phyloP scores from a whole-genome alignment of 2,329 filamentous ascomycete genomes.

The Tolypocladium tropicale region DNA sequence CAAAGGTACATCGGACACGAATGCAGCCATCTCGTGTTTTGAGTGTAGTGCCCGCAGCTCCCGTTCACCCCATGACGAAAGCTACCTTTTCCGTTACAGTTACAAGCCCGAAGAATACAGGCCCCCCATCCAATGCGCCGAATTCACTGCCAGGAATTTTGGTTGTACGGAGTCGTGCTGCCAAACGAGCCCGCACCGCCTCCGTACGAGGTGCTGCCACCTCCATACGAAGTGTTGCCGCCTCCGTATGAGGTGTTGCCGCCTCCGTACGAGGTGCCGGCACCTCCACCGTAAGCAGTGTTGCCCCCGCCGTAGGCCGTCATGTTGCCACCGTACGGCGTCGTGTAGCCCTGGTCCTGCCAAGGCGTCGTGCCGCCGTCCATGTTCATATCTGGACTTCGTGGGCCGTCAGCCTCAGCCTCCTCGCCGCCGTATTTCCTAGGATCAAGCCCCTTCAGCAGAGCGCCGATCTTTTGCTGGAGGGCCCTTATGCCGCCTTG shows the following conservation, averaged over 20 bases:
- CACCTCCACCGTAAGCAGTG: constrained; percentile 53
- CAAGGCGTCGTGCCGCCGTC: constrained; percentile 44
- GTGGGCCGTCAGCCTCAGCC: constrained; percentile 51
- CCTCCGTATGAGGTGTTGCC: constrained; percentile 23
- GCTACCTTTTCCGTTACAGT: neutral
- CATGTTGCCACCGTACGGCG: constrained; percentile 50
- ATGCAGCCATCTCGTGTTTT: neutral
- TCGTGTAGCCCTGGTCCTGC: constrained; percentile 57
- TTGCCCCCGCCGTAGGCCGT: constrained; percentile 56
- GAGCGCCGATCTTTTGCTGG: constrained; percentile 77
- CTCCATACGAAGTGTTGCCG: constrained; percentile 28
- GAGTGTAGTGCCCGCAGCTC: neutral
- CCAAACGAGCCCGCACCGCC: constrained; percentile 36
- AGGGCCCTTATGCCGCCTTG: constrained; percentile 80
- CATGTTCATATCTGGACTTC: constrained; percentile 55
- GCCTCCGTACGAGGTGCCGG: constrained; percentile 26
- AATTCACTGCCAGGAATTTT: constrained; percentile 35
- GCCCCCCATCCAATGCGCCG: constrained; percentile 1
- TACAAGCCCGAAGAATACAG: neutral
- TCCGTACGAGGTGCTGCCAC: constrained; percentile 54
- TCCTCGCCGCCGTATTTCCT: constrained; percentile 42
- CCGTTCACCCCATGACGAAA: neutral
- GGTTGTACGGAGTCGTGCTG: constrained; percentile 32
- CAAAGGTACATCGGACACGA: neutral
- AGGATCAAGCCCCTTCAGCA: constrained; percentile 51